Base-by-base conservation (phyloP, 2,329 filamentous ascomycete species). In the Septoria petroselini region DNA sequence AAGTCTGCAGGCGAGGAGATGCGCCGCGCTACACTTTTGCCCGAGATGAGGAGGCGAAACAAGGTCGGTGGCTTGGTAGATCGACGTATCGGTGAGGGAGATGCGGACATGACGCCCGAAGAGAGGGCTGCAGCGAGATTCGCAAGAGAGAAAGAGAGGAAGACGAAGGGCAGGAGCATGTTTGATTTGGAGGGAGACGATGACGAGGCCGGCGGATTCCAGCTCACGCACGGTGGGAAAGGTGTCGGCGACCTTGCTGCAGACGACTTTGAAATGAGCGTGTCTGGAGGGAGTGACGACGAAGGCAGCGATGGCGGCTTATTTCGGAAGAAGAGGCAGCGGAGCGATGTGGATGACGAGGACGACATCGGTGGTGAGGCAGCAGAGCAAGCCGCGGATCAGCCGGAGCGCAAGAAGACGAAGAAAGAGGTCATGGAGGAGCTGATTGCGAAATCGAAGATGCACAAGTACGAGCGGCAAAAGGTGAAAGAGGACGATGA, bases 361-460 rank as follows among this genome's bases (percentile, higher is more conserved):
- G 78, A 79, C 57, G 57, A 74, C 23, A 76, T 72, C 1, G 76
- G 72, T 1, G 72, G 70, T 23, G 73, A 76, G 42, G 76, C 74
- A 2, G 73, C 71, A 3, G 75, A 74, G 4, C 75, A 75, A 0
- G 73, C 72, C 9, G 14, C 58, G 55, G 76, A 76, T 15, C 73
- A 84, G 55, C 90, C 89, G 0, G 86, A 91, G 62, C 80, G 85
- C 52, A 96, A 95, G 70, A 98, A 96, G 74, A 85, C 85, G 2
- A 97, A 96, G 72, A 87, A 93, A 46, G 93, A 98, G 70, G 88
- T 98, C 41, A 96, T 97, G 88, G 86, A 95, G 64, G 94, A 98
- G 70, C 79, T 98, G 54, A 96, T 98, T 59, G 88, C 91, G 53
- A 98, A 98, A 71, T 97, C 91, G 1, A 98, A 98, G 67, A 77